Evolutionary conservation across 179 eudicot species (phyloP).

Genomic region (Pouteria campechiana): DNA sequence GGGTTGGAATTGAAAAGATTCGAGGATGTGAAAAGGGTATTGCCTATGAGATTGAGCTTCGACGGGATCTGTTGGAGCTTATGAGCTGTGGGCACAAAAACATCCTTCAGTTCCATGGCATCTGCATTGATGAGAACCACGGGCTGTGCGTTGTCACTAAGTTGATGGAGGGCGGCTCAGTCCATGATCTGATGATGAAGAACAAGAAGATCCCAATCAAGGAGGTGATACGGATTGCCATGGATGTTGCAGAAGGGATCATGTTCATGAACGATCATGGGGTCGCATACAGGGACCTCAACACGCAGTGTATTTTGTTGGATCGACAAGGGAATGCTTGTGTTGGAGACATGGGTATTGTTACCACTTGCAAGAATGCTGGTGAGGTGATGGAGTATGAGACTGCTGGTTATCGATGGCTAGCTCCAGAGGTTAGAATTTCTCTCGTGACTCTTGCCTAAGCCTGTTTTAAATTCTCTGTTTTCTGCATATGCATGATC

Average conservation of each 20-base stretch:
- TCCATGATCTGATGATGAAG: conserved; percentile 66
- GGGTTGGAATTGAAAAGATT: conserved; percentile 65
- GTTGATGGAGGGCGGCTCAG: conserved; percentile 88
- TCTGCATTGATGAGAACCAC: conserved; percentile 61
- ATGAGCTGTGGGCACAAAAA: conserved; percentile 95
- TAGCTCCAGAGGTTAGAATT: conserved; percentile 89
- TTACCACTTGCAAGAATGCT: conserved; percentile 62
- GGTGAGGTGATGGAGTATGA: conserved; percentile 93
- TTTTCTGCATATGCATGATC: too few relatives aligned
- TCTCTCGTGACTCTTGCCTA: background rate
- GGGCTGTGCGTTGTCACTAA: conserved; percentile 80
- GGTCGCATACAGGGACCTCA: conserved; percentile 68
- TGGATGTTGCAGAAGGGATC: conserved; percentile 78
- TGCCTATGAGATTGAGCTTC: conserved; percentile 60
- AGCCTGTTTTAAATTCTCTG: too few relatives aligned
- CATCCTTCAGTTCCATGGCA: conserved; percentile 69
- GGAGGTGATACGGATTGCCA: conserved; percentile 65
- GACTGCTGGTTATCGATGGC: conserved; percentile 95
- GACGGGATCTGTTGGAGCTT: conserved; percentile 66
- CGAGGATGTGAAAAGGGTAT: conserved; percentile 93
- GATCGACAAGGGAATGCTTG: conserved; percentile 87
- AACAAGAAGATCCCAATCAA: conserved; percentile 68
- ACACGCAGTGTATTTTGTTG: conserved; percentile 70
- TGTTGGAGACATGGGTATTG: conserved; percentile 91
- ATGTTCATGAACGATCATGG: conserved; percentile 93